Evolutionary conservation across 768 basidiomycete species (phyloP).

Genomic region (Lentinula boryana): DNA sequence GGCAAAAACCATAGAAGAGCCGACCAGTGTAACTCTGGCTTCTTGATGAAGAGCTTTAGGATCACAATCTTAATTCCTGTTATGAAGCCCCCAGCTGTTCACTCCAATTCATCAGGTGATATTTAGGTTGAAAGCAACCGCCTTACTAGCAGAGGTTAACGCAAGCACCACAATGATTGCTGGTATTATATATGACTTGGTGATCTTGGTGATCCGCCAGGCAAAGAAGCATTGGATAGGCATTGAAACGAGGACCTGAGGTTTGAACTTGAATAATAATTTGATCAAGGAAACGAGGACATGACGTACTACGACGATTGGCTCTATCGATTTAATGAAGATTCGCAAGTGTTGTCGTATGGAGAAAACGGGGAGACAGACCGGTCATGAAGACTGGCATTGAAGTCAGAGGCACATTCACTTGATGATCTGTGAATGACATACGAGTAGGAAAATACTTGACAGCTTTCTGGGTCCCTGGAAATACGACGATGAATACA

Average conservation of each 20-base stretch:
- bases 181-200: constrained; percentile 6
- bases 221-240: constrained; percentile 14
- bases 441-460: constrained; percentile 23
- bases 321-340: constrained; percentile 20
- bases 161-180: constrained; percentile 5
- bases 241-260: constrained; percentile 11
- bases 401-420: not conserved
- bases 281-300: not conserved
- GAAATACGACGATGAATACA: not conserved
- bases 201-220: constrained; percentile 11
- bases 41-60: constrained; percentile 6
- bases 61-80: constrained; percentile 1
- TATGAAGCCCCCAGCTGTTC: constrained; percentile 1
- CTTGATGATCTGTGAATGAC: not conserved
- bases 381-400: constrained; percentile 20
- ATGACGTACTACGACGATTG: constrained; percentile 22
- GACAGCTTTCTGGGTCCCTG: constrained; percentile 26
- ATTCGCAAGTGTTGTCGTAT: not conserved
- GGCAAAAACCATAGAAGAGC: constrained; percentile 7
- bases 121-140: not conserved
- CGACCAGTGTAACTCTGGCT: constrained; percentile 6
- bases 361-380: constrained; percentile 1
- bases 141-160: constrained; percentile 1
- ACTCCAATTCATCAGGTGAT: not conserved
- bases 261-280: not conserved